Base-by-base conservation (phyloP, 176 grass and related monocot species). In the Alopecurus myosuroides region DNA sequence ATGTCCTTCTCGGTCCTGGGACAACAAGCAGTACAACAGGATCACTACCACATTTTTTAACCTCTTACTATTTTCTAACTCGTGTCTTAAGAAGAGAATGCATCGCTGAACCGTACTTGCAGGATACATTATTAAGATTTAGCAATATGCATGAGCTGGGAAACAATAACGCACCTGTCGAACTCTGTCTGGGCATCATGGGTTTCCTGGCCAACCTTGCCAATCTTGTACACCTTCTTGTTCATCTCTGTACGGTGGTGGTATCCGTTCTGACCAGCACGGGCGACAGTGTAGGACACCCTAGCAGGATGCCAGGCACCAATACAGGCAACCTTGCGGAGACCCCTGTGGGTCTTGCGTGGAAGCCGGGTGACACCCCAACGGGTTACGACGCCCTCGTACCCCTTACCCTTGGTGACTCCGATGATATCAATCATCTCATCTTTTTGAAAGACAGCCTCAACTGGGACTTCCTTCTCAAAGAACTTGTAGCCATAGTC, bases 291-390 rank as follows among this genome's bases (percentile, higher is more conserved):
- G 80, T 90, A 98, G 9, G 96, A 98, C 8, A 98, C 96, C 74
- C 96, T 90, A 49, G 96, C 96, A 49, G 96, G 96, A 89, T 98
- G 96, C 96, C 96, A 98, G 0, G 96, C 96, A 70, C 96, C 96
- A 15, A 98, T 98, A 94, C 96, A 98, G 9, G 96, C 96, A 70
- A 98, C 93, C 86, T 98, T 98, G 25, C 96, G 91, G 42, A 98
- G 89, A 85, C 96, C 96, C 74, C 96, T 98, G 93, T 98, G 96
- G 34, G 96, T 98, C 82, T 98, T 98, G 37, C 93, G 93, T 6
- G 95, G 96, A 83, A 98, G 96, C 30, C 96, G 93, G 26, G 96
- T 98, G 56, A 98, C 96, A 44, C 96, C 96, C 96, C 96, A 98
- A 30, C 91, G 87, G 25, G 96, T 98, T n/a, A 98, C 96, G 3